These are phyloP conservation scores for Fusarium citri DNA, from an alignment of 2,329 filamentous ascomycete genomes.

Conservation along the genomic window DNA sequence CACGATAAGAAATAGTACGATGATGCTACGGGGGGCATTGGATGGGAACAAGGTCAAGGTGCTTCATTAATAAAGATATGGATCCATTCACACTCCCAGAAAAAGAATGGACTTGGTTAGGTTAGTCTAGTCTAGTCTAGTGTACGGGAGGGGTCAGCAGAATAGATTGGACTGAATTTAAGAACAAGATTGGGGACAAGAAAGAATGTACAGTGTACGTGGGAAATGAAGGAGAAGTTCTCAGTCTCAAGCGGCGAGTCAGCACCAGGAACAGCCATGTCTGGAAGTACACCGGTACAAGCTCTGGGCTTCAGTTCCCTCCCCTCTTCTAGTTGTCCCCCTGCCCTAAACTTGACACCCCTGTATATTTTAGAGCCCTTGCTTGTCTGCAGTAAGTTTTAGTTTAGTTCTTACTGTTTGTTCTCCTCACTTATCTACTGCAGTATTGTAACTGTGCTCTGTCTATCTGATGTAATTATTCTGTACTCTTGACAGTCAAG, in stretches of 20 bases:
- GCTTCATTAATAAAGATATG: constrained; percentile 41
- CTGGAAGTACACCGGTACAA: constrained; percentile 34
- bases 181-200: neutral
- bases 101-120: constrained; percentile 6
- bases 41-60: constrained; percentile 4
- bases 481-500: neutral
- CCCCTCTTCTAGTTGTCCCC: neutral
- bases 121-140: neutral
- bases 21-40: constrained; percentile 22
- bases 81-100: constrained; percentile 3
- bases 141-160: constrained; percentile 43
- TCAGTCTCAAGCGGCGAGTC: constrained; percentile 32
- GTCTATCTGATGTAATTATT: neutral
- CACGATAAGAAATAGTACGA: constrained; percentile 29
- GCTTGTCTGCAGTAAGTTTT: constrained; percentile 10
- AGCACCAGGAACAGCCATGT: constrained; percentile 33
- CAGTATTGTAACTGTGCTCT: neutral
- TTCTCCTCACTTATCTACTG: neutral
- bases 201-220: constrained; percentile 37
- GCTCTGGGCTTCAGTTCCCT: neutral
- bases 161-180: constrained; percentile 37
- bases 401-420: constrained; percentile 1
- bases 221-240: constrained; percentile 40
- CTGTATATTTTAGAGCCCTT: constrained; percentile 8
- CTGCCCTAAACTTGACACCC: neutral